A percentile compares a stretch with the other conserved stretches of the same genome.
Evolutionary conservation across 2,329 filamentous ascomycete species (phyloP).

Genomic region (Microsporum canis): DNA sequence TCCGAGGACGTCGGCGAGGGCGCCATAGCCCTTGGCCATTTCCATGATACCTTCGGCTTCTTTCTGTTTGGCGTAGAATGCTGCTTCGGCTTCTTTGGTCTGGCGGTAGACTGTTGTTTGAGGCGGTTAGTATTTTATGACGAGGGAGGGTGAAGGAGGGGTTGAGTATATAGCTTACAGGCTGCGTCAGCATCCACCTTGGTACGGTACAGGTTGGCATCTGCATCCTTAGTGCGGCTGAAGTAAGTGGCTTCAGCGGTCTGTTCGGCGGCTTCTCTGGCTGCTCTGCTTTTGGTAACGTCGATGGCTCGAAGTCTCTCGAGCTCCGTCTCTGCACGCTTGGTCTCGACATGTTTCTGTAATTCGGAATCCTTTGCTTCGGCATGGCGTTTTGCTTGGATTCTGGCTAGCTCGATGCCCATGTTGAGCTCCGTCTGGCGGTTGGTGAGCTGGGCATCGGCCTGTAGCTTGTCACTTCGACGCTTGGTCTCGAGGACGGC

Average conservation of each 20-base stretch:
- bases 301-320: conserved; percentile 67
- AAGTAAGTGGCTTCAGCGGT: conserved; percentile 41
- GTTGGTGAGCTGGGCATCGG: conserved; percentile 64
- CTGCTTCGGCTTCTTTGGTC: conserved; percentile 39
- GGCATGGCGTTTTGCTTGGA: conserved; percentile 59
- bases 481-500: conserved; percentile 75
- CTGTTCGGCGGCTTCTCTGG: conserved; percentile 34
- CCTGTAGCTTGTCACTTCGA: conserved; percentile 67
- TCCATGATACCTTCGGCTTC: conserved; percentile 66
- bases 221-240: conserved; percentile 42
- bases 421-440: conserved; percentile 60
- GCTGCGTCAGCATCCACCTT: conserved; percentile 32
- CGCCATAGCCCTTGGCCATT: conserved; percentile 69
- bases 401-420: conserved; percentile 63
- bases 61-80: conserved; percentile 50
- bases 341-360: conserved; percentile 64
- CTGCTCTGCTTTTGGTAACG: conserved; percentile 59
- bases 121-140: neutral
- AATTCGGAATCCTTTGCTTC: conserved; percentile 71
- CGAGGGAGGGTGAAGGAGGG: conserved; percentile 2
- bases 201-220: conserved; percentile 36
- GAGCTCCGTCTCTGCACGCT: conserved; percentile 66
- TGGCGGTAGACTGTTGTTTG: conserved; percentile 19
- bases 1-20: conserved; percentile 60
- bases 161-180: conserved; percentile 16